Conservation (phyloP, 768 basidiomycete genomes). For the Pisolithus albus region DNA sequence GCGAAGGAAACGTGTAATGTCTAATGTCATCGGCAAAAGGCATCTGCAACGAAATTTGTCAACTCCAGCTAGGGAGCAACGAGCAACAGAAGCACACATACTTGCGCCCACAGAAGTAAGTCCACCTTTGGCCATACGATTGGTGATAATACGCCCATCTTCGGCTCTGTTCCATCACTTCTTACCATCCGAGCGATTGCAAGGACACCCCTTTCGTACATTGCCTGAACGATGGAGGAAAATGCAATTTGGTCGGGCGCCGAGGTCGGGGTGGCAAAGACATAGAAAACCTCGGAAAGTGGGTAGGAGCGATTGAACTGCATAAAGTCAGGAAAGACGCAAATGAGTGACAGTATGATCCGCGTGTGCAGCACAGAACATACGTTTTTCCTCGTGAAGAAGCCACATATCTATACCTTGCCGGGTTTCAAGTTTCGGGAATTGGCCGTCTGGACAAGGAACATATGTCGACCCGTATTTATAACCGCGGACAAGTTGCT, state of each 20-base stretch:
- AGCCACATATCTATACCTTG: conserved; percentile 88
- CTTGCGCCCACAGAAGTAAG: conserved; percentile 79
- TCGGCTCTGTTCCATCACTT: conserved; percentile 68
- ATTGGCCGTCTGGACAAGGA: conserved; percentile 82
- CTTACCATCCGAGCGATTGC: conserved; percentile 83
- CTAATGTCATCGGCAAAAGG: conserved; percentile 94
- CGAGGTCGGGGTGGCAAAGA: conserved; percentile 68
- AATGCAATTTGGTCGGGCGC: conserved; percentile 75
- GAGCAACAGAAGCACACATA: conserved; percentile 27
- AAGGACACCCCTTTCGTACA: conserved; percentile 54
- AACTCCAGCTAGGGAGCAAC: not conserved
- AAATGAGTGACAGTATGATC: not conserved
- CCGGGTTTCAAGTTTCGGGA: conserved; percentile 61
- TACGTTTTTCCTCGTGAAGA: conserved; percentile 68
- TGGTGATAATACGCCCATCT: conserved; percentile 76
- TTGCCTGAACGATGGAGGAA: conserved; percentile 81
- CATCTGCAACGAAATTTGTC: conserved; percentile 48
- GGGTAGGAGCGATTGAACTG: conserved; percentile 79
- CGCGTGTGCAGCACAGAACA: conserved; percentile 8
- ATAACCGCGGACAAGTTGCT: conserved; percentile 74
- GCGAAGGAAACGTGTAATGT: conserved; percentile 78
- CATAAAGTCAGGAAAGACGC: not conserved
- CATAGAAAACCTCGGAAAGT: conserved; percentile 81
- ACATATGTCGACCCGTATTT: conserved; percentile 88
- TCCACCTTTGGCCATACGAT: conserved; percentile 60